Evolutionary conservation across 2,329 filamentous ascomycete genomes (phyloP).

Genomic region (Berkeleyomyces basicola): DNA sequence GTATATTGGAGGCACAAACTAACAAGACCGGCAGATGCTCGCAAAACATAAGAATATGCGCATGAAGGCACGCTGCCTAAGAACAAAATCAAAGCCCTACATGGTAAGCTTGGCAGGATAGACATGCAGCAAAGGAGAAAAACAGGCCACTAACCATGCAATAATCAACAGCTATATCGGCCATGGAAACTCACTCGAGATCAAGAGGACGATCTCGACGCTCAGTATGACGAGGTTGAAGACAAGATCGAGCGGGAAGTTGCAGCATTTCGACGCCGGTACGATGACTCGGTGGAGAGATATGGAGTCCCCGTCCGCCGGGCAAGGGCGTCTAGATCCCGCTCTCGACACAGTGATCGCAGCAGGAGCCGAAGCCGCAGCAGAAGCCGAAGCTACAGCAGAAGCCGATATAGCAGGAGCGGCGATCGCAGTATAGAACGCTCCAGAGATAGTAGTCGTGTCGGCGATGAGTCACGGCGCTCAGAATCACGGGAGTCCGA

Average conservation of each 20-base stretch:
- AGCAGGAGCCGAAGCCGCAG: constrained; percentile 9
- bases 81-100: constrained; percentile 52
- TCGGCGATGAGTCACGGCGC: not conserved
- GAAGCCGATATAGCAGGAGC: not conserved
- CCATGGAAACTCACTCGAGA: constrained; percentile 58
- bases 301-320: constrained; percentile 16
- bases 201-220: constrained; percentile 54
- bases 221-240: constrained; percentile 52
- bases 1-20: constrained; percentile 13
- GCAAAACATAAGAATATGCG: constrained; percentile 57
- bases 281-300: constrained; percentile 23
- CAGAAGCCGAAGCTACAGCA: not conserved
- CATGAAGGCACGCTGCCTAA: constrained; percentile 53
- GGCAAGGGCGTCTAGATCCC: not conserved
- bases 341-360: constrained; percentile 1
- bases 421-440: not conserved
- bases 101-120: constrained; percentile 35
- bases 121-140: not conserved
- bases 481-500: not conserved
- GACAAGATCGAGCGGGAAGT: constrained; percentile 46
- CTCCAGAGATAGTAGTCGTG: not conserved
- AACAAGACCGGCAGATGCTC: constrained; percentile 41
- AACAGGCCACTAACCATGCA: not conserved
- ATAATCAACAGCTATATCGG: constrained; percentile 52
- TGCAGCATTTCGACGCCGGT: constrained; percentile 40